Conservation (phyloP, 768 basidiomycete genomes). For the Termitomyces sp. region DNA sequence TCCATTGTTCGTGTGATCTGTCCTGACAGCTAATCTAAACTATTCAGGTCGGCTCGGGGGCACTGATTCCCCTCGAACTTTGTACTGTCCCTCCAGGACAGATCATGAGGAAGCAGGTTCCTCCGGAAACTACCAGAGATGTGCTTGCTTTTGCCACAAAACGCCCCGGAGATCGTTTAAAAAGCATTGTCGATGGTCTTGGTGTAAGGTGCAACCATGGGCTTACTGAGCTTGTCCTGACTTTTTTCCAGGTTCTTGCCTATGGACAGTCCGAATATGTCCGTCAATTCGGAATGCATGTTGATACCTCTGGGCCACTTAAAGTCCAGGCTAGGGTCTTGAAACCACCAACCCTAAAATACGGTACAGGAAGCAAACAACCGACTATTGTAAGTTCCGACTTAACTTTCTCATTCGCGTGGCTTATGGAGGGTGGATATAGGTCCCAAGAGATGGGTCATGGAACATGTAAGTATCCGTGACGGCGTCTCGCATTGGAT, state of each 20-base stretch:
- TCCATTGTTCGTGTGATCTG: background rate
- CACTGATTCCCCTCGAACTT: constrained; percentile 57
- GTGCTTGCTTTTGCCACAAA: constrained; percentile 67
- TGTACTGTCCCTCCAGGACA: constrained; percentile 57
- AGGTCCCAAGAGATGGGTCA: constrained; percentile 61
- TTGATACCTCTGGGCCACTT: constrained; percentile 49
- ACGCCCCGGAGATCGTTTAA: constrained; percentile 48
- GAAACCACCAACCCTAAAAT: constrained; percentile 58
- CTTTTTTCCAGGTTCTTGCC: constrained; percentile 41
- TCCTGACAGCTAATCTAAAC: background rate
- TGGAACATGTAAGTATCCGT: constrained; percentile 67
- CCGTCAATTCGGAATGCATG: constrained; percentile 65
- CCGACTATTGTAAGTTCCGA: constrained; percentile 46
- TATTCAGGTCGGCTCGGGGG: constrained; percentile 52
- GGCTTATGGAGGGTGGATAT: background rate
- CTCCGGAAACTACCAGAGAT: constrained; percentile 56
- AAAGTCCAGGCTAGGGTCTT: constrained; percentile 59
- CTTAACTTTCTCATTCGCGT: background rate
- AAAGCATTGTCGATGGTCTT: constrained; percentile 50
- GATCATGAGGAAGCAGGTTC: constrained; percentile 69
- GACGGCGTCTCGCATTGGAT: background rate
- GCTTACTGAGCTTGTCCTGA: background rate
- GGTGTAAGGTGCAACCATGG: constrained; percentile 28
- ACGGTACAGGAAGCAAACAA: constrained; percentile 54
- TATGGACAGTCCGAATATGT: constrained; percentile 77